Percentiles rank a stretch among this genome's conserved stretches.
Evolutionary conservation across 768 basidiomycete species (phyloP).

Genomic region (Harrya chromipes): DNA sequence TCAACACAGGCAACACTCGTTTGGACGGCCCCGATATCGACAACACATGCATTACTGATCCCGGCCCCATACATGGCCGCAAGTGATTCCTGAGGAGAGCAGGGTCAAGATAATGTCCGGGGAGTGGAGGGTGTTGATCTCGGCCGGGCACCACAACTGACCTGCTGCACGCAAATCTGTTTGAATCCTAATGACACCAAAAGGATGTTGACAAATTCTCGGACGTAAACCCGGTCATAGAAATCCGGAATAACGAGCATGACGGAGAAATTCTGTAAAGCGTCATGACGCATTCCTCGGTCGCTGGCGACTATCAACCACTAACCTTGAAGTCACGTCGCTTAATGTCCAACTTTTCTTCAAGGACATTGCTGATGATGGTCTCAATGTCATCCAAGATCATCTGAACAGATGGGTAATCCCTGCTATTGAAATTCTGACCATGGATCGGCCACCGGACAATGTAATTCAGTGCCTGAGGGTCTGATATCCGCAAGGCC

Average conservation of each 20-base stretch:
- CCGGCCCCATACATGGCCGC: conserved; percentile 95
- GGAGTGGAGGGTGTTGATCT: background rate
- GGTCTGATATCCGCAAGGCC: conserved; percentile 72
- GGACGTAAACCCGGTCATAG: conserved; percentile 81
- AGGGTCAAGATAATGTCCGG: background rate
- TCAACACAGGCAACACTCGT: conserved; percentile 93
- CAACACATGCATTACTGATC: conserved; percentile 91
- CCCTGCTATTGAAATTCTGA: conserved; percentile 77
- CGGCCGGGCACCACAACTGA: conserved; percentile 20
- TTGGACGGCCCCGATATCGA: conserved; percentile 85
- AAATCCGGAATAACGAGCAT: conserved; percentile 91
- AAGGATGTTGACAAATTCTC: conserved; percentile 70
- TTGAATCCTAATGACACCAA: conserved; percentile 85
- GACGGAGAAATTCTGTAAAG: conserved; percentile 73
- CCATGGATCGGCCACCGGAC: conserved; percentile 81
- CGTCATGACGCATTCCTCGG: background rate
- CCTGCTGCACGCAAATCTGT: conserved; percentile 91
- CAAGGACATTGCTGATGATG: conserved; percentile 61
- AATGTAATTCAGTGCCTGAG: conserved; percentile 62
- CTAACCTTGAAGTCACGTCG: conserved; percentile 58
- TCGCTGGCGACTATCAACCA: background rate
- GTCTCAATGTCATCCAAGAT: conserved; percentile 76
- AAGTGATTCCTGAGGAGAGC: conserved; percentile 67
- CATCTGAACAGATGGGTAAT: conserved; percentile 69
- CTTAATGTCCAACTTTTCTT: conserved; percentile 55